A percentile compares a stretch with the other conserved stretches of the same genome.
These are phyloP conservation scores for Pyrenophora graminea DNA, from an alignment of 2,329 filamentous ascomycete genomes.

Conservation along the genomic window DNA sequence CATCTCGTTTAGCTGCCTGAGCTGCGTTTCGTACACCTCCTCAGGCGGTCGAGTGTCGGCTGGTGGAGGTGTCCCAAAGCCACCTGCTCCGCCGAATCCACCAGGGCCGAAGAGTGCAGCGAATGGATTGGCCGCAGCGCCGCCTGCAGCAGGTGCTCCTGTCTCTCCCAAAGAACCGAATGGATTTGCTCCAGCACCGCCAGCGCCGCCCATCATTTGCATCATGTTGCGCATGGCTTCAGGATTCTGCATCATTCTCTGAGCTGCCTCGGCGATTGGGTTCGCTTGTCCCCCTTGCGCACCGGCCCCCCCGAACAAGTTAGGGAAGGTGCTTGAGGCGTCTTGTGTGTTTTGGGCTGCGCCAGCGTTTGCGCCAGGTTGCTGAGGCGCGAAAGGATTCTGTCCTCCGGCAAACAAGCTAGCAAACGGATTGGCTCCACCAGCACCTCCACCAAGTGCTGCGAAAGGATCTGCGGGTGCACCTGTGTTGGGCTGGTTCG, in stretches of 20 bases:
- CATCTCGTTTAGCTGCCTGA: conserved; percentile 97
- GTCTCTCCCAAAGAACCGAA: conserved; percentile 53
- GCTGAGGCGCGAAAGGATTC: conserved; percentile 43
- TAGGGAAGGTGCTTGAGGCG: conserved; percentile 37
- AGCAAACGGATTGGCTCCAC: conserved; percentile 61
- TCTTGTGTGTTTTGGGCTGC: conserved; percentile 26
- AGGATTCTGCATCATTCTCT: conserved; percentile 61
- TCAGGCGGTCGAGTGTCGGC: conserved; percentile 87
- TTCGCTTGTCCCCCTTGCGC: conserved; percentile 48
- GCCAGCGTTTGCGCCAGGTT: conserved; percentile 27
- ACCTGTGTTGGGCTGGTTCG: conserved; percentile 43
- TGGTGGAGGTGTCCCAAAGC: conserved; percentile 49
- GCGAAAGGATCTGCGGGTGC: conserved; percentile 54
- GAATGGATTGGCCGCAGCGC: conserved; percentile 45
- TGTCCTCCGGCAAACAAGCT: conserved; percentile 56
- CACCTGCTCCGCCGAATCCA: conserved; percentile 44
- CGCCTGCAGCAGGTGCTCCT: conserved; percentile 35
- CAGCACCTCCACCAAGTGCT: conserved; percentile 45
- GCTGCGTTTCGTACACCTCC: conserved; percentile 86
- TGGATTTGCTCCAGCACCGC: conserved; percentile 45
- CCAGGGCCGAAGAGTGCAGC: conserved; percentile 53
- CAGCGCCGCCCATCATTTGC: conserved; percentile 59
- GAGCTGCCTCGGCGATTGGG: conserved; percentile 54
- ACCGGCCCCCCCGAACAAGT: conserved; percentile 58
- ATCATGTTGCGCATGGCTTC: conserved; percentile 56